These are phyloP conservation scores for Gnomoniopsis smithogilvyi DNA, from an alignment of 2,329 filamentous ascomycete genomes.

Conservation along the genomic window DNA sequence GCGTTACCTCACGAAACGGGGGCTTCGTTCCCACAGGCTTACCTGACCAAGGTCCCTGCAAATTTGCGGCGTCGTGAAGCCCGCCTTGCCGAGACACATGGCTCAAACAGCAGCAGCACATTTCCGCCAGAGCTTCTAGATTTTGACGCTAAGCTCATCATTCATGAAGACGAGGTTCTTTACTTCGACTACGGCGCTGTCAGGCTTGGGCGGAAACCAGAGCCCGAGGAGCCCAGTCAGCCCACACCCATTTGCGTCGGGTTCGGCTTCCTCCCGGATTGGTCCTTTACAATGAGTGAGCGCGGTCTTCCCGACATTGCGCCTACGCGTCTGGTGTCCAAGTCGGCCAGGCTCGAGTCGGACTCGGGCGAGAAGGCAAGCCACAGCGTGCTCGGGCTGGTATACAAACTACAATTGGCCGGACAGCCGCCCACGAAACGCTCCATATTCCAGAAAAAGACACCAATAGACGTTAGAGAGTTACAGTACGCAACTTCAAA, in stretches of 20 bases:
- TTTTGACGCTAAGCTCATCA: neutral
- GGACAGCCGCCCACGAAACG: neutral
- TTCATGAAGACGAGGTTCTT: neutral
- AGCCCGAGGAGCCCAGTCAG: neutral
- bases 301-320: neutral
- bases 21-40: neutral
- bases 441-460: neutral
- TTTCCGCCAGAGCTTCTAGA: neutral
- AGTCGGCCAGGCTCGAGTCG: too few species aligned
- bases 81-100: neutral
- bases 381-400: neutral
- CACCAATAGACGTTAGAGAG: neutral
- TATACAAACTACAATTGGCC: neutral
- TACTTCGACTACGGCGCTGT: slow-evolving; percentile 1
- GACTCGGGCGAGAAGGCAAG: neutral
- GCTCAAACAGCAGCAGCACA: neutral
- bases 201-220: neutral
- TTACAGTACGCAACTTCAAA: neutral
- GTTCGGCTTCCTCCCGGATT: neutral
- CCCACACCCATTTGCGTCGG: neutral
- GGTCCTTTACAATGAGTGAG: neutral
- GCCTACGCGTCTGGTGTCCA: neutral
- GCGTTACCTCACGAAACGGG: neutral
- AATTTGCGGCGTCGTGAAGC: neutral
- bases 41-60: neutral